A percentile compares a stretch with the other conserved stretches of the same genome.
Evolutionary conservation across 129 eudicot genomes (phyloP).

Genomic region (Scalesia atractyloides): DNA sequence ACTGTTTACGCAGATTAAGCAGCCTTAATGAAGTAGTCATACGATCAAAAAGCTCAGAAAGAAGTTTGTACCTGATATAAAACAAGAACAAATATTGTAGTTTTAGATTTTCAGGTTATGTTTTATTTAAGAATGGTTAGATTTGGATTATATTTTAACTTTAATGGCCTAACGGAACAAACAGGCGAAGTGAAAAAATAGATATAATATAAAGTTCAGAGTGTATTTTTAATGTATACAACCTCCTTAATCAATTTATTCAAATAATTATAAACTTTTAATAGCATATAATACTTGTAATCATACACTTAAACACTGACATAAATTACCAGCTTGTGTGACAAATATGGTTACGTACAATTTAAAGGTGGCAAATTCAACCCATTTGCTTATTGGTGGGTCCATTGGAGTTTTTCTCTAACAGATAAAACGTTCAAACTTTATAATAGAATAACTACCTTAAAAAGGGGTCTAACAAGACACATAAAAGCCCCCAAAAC

Average conservation of each 20-base stretch:
- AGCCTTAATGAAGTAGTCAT: constrained; percentile 75
- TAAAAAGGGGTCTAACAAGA: background rate
- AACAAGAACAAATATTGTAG: background rate
- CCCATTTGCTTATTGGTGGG: background rate
- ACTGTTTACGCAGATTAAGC: constrained; percentile 48
- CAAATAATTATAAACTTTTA: background rate
- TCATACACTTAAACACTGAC: background rate
- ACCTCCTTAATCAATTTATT: background rate
- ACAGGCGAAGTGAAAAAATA: background rate
- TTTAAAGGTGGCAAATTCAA: background rate
- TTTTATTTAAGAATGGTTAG: no score
- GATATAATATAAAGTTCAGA: background rate
- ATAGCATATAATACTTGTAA: background rate
- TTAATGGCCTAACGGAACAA: background rate
- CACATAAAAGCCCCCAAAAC: background rate
- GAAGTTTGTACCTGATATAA: constrained; percentile 45
- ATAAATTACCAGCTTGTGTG: background rate
- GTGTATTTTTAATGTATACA: background rate
- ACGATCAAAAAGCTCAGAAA: constrained; percentile 63
- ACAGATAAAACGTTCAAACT: background rate
- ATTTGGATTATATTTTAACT: background rate
- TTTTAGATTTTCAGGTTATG: background rate
- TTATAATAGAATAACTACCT: background rate
- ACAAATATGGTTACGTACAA: background rate
- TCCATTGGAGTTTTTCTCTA: background rate